These are phyloP conservation scores for Gossypium mustelinum DNA, from an alignment of 345 rosid species.

Conservation along the genomic window DNA sequence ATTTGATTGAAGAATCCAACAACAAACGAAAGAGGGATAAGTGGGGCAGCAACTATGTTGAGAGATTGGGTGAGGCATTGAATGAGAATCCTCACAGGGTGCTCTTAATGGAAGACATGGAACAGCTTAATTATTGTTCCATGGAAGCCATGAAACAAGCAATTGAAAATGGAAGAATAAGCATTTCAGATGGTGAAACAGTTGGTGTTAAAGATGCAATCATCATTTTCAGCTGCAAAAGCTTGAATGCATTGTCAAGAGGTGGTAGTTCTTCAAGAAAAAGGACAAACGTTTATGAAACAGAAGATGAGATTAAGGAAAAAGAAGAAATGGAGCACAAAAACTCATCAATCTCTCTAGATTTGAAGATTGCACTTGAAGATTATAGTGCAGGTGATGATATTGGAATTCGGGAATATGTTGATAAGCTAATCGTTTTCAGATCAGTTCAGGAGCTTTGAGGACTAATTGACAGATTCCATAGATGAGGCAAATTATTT, in stretches of 20 bases:
- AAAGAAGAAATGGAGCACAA: conserved; percentile 10
- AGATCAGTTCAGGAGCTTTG: conserved; percentile 29
- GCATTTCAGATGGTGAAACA: conserved; percentile 37
- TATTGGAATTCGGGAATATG: conserved; percentile 32
- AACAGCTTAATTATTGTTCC: conserved; percentile 30
- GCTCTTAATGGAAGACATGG: conserved; percentile 55
- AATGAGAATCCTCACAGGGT: conserved; percentile 71
- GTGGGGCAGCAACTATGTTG: conserved; percentile 23
- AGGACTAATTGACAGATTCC: background rate
- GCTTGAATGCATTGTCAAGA: conserved; percentile 26
- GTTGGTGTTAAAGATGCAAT: conserved; percentile 58
- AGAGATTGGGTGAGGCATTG: conserved; percentile 52
- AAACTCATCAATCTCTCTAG: conserved; percentile 30
- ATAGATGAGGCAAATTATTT: too few species aligned
- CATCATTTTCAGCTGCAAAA: conserved; percentile 47
- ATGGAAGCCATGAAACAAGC: conserved; percentile 38
- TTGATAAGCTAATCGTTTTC: conserved; percentile 47
- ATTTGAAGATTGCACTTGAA: conserved; percentile 53
- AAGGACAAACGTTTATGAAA: conserved; percentile 18
- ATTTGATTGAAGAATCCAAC: conserved; percentile 21
- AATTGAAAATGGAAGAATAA: conserved; percentile 35
- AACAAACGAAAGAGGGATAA: conserved; percentile 49
- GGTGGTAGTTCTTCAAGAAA: conserved; percentile 24
- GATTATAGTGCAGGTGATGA: conserved; percentile 12
- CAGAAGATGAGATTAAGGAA: conserved; percentile 16